A percentile compares a stretch with the other conserved stretches of the same genome.
phyloP scores from a whole-genome alignment of 805 yeast species.

The Teunomyces cretensis region DNA sequence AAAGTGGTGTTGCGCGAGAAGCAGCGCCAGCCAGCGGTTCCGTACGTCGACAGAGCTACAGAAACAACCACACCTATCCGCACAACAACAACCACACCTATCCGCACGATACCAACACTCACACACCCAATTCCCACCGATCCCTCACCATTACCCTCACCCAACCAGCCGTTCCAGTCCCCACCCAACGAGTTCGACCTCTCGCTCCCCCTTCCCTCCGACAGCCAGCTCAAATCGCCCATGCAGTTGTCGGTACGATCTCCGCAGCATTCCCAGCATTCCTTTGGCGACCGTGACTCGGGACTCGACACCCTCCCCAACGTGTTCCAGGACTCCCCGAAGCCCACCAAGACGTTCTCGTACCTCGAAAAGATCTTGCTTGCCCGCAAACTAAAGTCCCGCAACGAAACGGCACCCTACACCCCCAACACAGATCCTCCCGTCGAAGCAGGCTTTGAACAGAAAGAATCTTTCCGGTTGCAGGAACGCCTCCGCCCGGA shows the following conservation, averaged over 20 bases:
- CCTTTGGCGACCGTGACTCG: too few relatives aligned
- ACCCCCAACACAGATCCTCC: background rate
- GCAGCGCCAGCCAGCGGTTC: too few relatives aligned
- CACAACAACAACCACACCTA: background rate
- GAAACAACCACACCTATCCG: background rate
- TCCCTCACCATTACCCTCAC: background rate
- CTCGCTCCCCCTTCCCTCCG: background rate
- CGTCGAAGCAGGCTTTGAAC: background rate
- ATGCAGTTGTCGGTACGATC: background rate
- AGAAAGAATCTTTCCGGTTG: background rate
- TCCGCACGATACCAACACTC: too few relatives aligned
- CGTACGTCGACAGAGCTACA: too few relatives aligned
- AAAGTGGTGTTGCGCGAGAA: constrained; percentile 24
- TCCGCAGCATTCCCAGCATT: too few relatives aligned
- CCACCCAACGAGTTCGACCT: constrained; percentile 5
- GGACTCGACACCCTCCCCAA: background rate
- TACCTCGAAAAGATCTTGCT: constrained; percentile 13
- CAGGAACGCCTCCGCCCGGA: background rate
- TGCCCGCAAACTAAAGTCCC: constrained; percentile 2
- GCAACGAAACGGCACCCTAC: background rate
- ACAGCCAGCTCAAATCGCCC: constrained; percentile 1
- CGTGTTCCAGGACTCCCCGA: background rate
- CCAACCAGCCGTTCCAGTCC: background rate
- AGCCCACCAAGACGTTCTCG: constrained; percentile 10
- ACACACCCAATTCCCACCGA: too few relatives aligned